phyloP scores from a whole-genome alignment of 805 yeast species.

The Metschnikowia arizonensis region DNA sequence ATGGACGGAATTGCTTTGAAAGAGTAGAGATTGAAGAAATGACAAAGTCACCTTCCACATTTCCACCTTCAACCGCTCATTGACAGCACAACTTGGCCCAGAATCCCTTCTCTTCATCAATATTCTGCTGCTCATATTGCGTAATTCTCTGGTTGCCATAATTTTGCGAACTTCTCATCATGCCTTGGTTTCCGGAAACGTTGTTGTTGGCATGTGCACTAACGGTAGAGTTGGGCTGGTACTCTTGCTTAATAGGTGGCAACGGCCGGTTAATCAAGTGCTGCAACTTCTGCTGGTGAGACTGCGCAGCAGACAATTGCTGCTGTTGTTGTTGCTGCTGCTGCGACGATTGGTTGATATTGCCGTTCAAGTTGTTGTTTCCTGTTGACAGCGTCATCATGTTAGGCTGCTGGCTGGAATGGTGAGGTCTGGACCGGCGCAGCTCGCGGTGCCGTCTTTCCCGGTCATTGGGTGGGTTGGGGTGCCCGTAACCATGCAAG shows the following conservation, averaged over 20 bases:
- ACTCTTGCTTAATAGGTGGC: slow-evolving; percentile 45
- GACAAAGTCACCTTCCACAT: too few relatives aligned
- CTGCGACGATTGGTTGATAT: slow-evolving; percentile 18
- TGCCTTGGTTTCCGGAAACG: slow-evolving; percentile 22
- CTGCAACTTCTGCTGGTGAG: slow-evolving; percentile 46
- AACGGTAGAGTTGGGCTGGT: slow-evolving; percentile 20
- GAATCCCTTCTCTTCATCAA: slow-evolving; percentile 37
- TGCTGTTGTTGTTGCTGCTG: slow-evolving; percentile 24
- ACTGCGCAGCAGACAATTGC: slow-evolving; percentile 43
- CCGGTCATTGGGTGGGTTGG: slow-evolving; percentile 51
- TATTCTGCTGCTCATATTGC: slow-evolving; percentile 38
- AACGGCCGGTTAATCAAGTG: slow-evolving; percentile 46
- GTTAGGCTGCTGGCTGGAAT: slow-evolving; percentile 14
- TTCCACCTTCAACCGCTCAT: slow-evolving; percentile 17
- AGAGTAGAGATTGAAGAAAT: too few relatives aligned
- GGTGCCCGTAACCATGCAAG: slow-evolving; percentile 77
- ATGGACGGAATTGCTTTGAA: neutral
- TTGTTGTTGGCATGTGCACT: slow-evolving; percentile 18
- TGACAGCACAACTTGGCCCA: slow-evolving; percentile 43
- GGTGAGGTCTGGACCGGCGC: slow-evolving; percentile 42
- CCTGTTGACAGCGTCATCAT: slow-evolving; percentile 16
- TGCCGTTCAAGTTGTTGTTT: slow-evolving; percentile 22
- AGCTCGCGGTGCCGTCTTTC: slow-evolving; percentile 46
- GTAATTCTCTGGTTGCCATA: slow-evolving; percentile 23
- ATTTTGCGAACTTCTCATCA: slow-evolving; percentile 22